These are phyloP conservation scores for Lentinula guzmanii DNA, from an alignment of 768 basidiomycete genomes.

Conservation along the genomic window DNA sequence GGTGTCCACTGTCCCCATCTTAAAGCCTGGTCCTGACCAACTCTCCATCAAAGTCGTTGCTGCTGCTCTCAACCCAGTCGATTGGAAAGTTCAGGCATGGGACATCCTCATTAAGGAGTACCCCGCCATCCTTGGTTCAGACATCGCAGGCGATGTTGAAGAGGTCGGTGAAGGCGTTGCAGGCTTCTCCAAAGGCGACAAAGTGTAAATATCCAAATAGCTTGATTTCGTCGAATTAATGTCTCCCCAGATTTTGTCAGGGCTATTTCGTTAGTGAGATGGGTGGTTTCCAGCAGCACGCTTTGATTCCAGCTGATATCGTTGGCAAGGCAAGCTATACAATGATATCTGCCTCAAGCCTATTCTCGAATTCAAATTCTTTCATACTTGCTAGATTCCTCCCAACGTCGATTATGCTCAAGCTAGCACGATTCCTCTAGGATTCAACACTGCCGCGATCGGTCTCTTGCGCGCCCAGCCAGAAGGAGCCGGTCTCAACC, in stretches of 20 bases:
- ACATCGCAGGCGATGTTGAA: slow-evolving; percentile 46
- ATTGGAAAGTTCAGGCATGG: slow-evolving; percentile 27
- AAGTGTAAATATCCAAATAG: slow-evolving; percentile 36
- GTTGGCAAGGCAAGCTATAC: slow-evolving; percentile 31
- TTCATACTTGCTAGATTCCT: slow-evolving; percentile 43
- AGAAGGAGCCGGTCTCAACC: slow-evolving; percentile 32
- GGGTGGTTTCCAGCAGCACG: slow-evolving; percentile 41
- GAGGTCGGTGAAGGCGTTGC: slow-evolving; percentile 47
- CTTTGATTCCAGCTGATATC: slow-evolving; percentile 31
- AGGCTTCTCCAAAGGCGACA: slow-evolving; percentile 43
- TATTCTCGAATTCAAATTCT: slow-evolving; percentile 25
- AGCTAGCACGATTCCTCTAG: slow-evolving; percentile 43
- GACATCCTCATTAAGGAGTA: slow-evolving; percentile 31
- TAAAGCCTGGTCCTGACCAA: slow-evolving; percentile 1
- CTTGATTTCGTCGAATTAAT: background rate
- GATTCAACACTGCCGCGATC: slow-evolving; percentile 41
- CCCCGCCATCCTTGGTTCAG: slow-evolving; percentile 42
- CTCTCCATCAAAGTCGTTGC: background rate
- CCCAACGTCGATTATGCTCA: slow-evolving; percentile 39
- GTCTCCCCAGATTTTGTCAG: slow-evolving; percentile 28
- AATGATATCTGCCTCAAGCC: slow-evolving; percentile 16
- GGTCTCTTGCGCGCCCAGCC: slow-evolving; percentile 36
- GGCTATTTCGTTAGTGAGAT: slow-evolving; percentile 30
- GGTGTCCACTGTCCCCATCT: background rate
- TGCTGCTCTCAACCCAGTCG: slow-evolving; percentile 2